Evolutionary conservation across 108 stramenopile genomes (phyloP).

Genomic region (Heterococcus sp.): DNA sequence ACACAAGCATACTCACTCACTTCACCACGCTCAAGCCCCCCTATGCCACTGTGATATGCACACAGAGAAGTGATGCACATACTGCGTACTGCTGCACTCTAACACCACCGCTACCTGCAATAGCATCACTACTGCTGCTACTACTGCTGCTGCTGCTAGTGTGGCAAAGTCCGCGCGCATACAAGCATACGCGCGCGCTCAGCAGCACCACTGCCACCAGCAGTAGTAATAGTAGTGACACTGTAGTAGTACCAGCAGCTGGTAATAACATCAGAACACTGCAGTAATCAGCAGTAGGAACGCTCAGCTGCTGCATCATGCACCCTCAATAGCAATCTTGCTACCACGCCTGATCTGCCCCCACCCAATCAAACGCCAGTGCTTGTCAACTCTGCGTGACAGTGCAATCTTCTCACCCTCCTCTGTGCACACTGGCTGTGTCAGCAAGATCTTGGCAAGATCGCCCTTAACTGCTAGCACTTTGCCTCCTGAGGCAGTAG

Average conservation of each 20-base stretch:
- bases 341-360: constrained; percentile 59
- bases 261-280: neutral
- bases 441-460: constrained; percentile 91
- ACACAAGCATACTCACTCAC: too few relatives aligned
- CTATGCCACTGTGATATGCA: too few relatives aligned
- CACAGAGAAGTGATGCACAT: too few relatives aligned
- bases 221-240: neutral
- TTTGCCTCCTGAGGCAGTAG: constrained; percentile 92
- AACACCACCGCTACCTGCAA: too few relatives aligned
- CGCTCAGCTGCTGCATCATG: neutral
- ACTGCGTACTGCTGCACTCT: too few relatives aligned
- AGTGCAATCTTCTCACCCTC: constrained; percentile 99
- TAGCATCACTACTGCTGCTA: too few relatives aligned
- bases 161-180: too few relatives aligned
- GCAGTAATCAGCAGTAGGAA: too few relatives aligned
- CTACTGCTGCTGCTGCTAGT: too few relatives aligned
- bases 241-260: neutral
- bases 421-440: constrained; percentile 97
- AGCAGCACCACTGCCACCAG: neutral
- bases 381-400: constrained; percentile 93
- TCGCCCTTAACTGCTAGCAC: constrained; percentile 90
- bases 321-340: constrained; percentile 11
- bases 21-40: too few relatives aligned
- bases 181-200: too few relatives aligned
- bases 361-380: constrained; percentile 90